phyloP scores from a whole-genome alignment of 2,329 filamentous ascomycete species.

The Nemania serpens region DNA sequence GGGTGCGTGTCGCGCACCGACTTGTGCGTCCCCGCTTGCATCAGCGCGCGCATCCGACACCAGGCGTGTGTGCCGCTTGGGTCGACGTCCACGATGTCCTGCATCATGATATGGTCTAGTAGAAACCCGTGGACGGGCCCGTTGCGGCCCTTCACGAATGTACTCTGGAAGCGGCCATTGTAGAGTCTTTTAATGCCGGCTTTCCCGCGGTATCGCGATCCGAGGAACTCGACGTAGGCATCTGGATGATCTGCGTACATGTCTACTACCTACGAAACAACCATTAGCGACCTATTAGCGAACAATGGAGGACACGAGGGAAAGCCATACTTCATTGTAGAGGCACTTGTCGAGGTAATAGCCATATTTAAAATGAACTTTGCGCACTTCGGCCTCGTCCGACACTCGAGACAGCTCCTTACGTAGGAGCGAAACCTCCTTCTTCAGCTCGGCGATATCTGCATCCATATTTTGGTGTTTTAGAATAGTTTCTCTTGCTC shows the following conservation, averaged over 20 bases:
- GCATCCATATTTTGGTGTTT: slow-evolving; percentile 38
- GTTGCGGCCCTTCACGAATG: slow-evolving; percentile 59
- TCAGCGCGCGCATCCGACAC: slow-evolving; percentile 58
- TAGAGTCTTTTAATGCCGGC: slow-evolving; percentile 57
- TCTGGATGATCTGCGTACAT: slow-evolving; percentile 59
- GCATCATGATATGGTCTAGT: slow-evolving; percentile 62
- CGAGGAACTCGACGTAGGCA: slow-evolving; percentile 60
- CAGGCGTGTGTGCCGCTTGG: slow-evolving; percentile 52
- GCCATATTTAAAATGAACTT: slow-evolving; percentile 61
- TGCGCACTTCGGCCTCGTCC: slow-evolving; percentile 59
- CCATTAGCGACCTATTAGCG: background rate
- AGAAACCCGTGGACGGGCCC: slow-evolving; percentile 61
- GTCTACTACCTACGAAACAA: slow-evolving; percentile 45
- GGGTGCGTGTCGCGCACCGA: slow-evolving; percentile 55
- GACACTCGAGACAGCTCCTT: slow-evolving; percentile 45
- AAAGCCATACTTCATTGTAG: slow-evolving; percentile 54
- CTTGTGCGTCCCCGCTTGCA: slow-evolving; percentile 56
- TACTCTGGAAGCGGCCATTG: slow-evolving; percentile 54
- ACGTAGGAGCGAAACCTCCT: slow-evolving; percentile 43
- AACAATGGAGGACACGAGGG: background rate
- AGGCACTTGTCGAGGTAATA: slow-evolving; percentile 65
- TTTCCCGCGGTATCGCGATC: slow-evolving; percentile 57
- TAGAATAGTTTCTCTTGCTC: background rate
- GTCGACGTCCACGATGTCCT: slow-evolving; percentile 59
- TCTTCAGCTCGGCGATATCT: slow-evolving; percentile 45